phyloP scores from a whole-genome alignment of 805 yeast species.

The Lipomyces kockii region DNA sequence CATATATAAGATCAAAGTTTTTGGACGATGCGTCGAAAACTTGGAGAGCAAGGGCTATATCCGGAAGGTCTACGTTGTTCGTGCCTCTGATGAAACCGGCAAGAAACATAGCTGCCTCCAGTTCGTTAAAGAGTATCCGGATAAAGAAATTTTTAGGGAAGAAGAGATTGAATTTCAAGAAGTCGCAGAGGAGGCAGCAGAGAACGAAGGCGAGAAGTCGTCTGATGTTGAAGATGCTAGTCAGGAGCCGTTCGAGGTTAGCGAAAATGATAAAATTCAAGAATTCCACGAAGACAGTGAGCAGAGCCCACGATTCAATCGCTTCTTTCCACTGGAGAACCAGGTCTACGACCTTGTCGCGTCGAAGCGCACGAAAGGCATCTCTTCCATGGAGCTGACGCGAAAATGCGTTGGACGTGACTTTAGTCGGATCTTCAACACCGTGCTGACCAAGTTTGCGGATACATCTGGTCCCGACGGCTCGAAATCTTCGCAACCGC shows the following conservation, averaged over 20 bases:
- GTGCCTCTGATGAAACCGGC: constrained; percentile 44
- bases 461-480: constrained; percentile 45
- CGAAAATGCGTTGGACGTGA: constrained; percentile 58
- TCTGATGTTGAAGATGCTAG: constrained; percentile 31
- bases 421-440: constrained; percentile 57
- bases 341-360: constrained; percentile 62
- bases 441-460: constrained; percentile 56
- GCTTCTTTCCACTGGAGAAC: constrained; percentile 64
- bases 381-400: constrained; percentile 61
- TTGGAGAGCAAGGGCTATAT: constrained; percentile 43
- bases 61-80: constrained; percentile 43
- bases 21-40: constrained; percentile 38
- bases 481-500: constrained; percentile 40
- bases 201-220: constrained; percentile 42
- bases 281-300: constrained; percentile 7
- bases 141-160: constrained; percentile 43
- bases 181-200: constrained; percentile 47
- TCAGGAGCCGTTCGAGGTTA: constrained; percentile 28
- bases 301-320: constrained; percentile 48
- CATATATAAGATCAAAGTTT: constrained; percentile 33
- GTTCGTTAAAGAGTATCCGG: constrained; percentile 41
- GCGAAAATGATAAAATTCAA: constrained; percentile 24
- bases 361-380: constrained; percentile 54
- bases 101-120: constrained; percentile 47
- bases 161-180: constrained; percentile 43